Percentiles rank a stretch among this genome's conserved stretches.
Conservation (phyloP, 2,329 filamentous ascomycete species). For the Beauveria bassiana region DNA sequence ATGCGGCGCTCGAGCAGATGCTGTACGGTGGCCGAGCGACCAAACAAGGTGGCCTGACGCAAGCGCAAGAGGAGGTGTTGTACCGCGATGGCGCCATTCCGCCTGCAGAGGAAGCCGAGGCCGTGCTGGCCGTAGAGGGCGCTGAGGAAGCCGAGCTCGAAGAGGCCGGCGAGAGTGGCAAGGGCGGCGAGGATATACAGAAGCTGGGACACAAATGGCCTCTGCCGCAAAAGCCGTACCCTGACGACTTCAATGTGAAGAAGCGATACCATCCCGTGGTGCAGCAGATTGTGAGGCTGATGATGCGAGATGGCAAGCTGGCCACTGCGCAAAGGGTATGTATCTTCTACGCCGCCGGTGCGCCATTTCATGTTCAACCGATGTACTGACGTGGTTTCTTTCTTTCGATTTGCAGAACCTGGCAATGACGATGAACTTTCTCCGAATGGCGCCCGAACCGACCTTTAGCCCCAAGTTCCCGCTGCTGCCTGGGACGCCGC, state of each 20-base stretch:
- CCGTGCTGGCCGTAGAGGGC: conserved; percentile 19
- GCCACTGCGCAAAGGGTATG: conserved; percentile 79
- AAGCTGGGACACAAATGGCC: conserved; percentile 68
- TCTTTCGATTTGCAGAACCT: conserved; percentile 56
- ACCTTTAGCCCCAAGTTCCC: conserved; percentile 62
- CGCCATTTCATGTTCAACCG: background rate
- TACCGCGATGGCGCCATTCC: conserved; percentile 36
- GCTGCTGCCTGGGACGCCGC: conserved; percentile 69
- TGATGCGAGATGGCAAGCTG: conserved; percentile 91
- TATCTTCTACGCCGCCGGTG: background rate
- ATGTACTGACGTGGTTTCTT: background rate
- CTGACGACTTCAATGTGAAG: conserved; percentile 57
- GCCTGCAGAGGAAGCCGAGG: conserved; percentile 25
- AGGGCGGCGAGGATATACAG: conserved; percentile 9
- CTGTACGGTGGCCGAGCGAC: conserved; percentile 28
- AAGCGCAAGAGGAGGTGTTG: conserved; percentile 36
- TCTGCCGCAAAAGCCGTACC: conserved; percentile 59
- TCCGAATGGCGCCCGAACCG: conserved; percentile 78
- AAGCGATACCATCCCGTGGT: conserved; percentile 80
- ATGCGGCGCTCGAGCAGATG: conserved; percentile 29
- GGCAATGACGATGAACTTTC: conserved; percentile 70
- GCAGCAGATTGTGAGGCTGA: conserved; percentile 76
- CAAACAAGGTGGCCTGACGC: conserved; percentile 28
- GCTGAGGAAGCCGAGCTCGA: conserved; percentile 12
- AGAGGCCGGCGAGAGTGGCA: background rate